Percentiles rank a stretch among this genome's conserved stretches.
Conservation (phyloP, 148 eudicot species). For the Rhododendron ovatum region DNA sequence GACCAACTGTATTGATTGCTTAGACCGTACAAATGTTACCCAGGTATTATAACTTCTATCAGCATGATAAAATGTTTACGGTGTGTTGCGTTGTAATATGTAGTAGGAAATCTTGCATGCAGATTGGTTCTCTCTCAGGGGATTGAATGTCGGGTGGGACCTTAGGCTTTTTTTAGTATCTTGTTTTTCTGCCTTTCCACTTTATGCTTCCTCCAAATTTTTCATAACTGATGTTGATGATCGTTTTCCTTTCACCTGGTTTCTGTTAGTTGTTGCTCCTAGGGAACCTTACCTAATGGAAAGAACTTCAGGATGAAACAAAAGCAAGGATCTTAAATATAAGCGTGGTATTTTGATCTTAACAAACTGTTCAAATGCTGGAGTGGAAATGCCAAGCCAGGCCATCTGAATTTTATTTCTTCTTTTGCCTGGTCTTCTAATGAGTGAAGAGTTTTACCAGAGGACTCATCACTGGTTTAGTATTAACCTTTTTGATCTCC, state of each 20-base stretch:
- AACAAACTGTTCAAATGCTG: not conserved
- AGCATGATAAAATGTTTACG: not conserved
- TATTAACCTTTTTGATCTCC: not conserved
- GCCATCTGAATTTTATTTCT: not conserved
- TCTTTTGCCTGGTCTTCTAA: not conserved
- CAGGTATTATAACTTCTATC: constrained; percentile 47
- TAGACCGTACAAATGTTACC: constrained; percentile 97
- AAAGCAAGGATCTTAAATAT: not conserved
- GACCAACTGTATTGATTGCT: constrained; percentile 95
- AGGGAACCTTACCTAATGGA: not conserved
- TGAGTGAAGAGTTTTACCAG: not conserved
- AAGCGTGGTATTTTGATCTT: not conserved
- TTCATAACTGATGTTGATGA: not conserved
- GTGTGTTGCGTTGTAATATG: not conserved
- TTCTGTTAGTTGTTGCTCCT: not conserved
- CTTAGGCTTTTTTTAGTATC: not conserved
- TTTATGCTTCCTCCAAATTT: not conserved
- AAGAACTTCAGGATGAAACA: not conserved
- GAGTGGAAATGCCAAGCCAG: not conserved
- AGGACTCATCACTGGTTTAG: not conserved
- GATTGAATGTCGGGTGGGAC: not conserved
- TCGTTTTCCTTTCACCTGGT: not conserved
- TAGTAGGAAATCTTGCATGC: constrained; percentile 2
- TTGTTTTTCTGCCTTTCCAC: not conserved
- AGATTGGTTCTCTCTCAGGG: not conserved